Evolutionary conservation across 306 rosid species (phyloP).

Genomic region (Pachyrhizus erosus): DNA sequence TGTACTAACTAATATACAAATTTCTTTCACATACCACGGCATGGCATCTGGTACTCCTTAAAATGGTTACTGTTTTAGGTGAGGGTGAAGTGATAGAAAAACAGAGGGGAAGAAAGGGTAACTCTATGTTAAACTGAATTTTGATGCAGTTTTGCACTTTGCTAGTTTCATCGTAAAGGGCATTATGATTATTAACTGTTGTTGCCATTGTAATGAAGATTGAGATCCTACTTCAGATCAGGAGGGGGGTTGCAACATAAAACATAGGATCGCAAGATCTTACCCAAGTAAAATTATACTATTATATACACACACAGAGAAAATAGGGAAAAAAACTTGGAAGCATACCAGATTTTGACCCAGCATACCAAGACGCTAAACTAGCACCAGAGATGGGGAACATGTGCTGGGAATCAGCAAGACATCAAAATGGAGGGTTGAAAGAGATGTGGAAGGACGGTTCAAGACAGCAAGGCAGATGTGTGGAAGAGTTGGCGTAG

Average conservation of each 20-base stretch:
- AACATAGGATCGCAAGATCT: neutral
- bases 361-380: neutral
- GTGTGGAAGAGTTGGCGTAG: neutral
- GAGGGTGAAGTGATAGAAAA: constrained; percentile 10
- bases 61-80: constrained; percentile 10
- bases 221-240: neutral
- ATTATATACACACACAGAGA: neutral
- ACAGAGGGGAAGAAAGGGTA: neutral
- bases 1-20: neutral
- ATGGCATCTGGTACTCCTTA: constrained; percentile 21
- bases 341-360: neutral
- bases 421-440: neutral
- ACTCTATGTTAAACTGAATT: neutral
- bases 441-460: neutral
- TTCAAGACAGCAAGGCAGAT: neutral
- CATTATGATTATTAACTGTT: neutral
- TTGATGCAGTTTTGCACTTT: neutral
- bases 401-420: neutral
- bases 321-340: neutral
- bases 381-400: neutral
- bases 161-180: neutral
- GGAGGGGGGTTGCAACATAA: neutral
- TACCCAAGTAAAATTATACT: neutral
- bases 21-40: neutral
- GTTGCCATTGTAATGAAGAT: neutral